phyloP scores from a whole-genome alignment of 345 rosid species.

The Citrus reticulata region DNA sequence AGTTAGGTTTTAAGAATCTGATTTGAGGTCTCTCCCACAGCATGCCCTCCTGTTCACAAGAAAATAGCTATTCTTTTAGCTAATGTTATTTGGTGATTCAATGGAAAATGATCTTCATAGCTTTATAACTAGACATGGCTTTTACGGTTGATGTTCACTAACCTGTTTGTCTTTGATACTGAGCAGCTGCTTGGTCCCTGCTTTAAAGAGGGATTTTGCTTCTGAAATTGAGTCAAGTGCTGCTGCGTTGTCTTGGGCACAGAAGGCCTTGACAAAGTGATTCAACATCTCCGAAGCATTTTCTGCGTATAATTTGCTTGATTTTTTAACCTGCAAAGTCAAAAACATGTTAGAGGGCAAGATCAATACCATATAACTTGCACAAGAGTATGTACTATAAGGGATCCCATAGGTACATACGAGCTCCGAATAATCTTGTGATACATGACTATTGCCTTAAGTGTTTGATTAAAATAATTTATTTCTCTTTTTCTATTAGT shows the following conservation, averaged over 20 bases:
- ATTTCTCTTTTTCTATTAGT: neutral
- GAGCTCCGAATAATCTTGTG: too few species aligned
- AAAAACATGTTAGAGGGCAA: neutral
- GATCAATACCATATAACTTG: too few species aligned
- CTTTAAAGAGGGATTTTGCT: constrained; percentile 31
- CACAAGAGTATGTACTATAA: too few species aligned
- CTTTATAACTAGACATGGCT: neutral
- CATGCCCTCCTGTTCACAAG: constrained; percentile 40
- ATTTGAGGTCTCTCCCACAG: constrained; percentile 59
- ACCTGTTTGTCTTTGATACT: constrained; percentile 44
- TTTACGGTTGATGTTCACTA: neutral
- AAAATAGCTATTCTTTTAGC: neutral
- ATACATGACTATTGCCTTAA: too few species aligned
- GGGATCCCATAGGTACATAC: too few species aligned
- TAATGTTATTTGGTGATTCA: neutral
- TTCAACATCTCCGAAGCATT: constrained; percentile 58
- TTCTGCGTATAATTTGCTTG: constrained; percentile 45
- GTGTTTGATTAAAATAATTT: too few species aligned
- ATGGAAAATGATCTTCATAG: neutral
- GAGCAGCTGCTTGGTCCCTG: constrained; percentile 41
- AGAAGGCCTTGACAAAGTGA: constrained; percentile 47
- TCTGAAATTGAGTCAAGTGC: constrained; percentile 40
- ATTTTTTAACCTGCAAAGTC: constrained; percentile 35
- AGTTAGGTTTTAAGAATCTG: constrained; percentile 26
- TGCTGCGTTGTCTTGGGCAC: constrained; percentile 40